Evolutionary conservation across 78 protist species (phyloP).

Genomic region (Pigoraptor vietnamica): DNA sequence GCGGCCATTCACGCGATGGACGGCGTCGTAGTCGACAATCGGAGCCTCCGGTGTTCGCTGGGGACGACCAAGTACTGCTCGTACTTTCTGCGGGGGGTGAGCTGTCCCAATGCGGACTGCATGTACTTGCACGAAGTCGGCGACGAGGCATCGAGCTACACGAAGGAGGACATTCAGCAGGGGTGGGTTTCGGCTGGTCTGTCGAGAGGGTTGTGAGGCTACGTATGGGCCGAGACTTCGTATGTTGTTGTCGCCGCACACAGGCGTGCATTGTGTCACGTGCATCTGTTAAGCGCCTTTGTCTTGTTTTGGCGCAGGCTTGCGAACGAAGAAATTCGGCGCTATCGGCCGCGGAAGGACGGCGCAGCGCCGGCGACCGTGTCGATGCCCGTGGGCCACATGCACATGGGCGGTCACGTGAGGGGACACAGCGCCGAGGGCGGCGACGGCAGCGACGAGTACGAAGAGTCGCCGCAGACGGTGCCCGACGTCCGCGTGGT

Average conservation of each 20-base stretch:
- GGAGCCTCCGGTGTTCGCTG: slow-evolving; percentile 66
- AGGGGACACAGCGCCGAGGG: too few relatives aligned
- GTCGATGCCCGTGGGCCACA: background rate
- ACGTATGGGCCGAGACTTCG: too few relatives aligned
- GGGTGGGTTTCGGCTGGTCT: background rate
- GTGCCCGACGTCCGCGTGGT: background rate
- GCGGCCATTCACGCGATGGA: slow-evolving; percentile 57
- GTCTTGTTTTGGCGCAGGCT: background rate
- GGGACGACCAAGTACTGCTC: slow-evolving; percentile 91
- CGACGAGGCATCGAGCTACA: slow-evolving; percentile 46
- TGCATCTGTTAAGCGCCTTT: background rate
- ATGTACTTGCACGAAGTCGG: slow-evolving; percentile 91
- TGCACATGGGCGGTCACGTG: too few relatives aligned
- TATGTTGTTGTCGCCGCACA: background rate
- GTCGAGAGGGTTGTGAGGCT: too few relatives aligned
- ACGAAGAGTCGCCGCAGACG: background rate
- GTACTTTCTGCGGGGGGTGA: slow-evolving; percentile 48
- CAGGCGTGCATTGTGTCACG: too few relatives aligned
- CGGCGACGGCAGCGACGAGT: too few relatives aligned
- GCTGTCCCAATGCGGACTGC: slow-evolving; percentile 76
- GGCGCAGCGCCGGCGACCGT: background rate
- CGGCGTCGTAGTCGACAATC: slow-evolving; percentile 64
- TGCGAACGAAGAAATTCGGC: background rate
- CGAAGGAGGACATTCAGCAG: slow-evolving; percentile 76
- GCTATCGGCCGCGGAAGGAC: background rate